These are phyloP conservation scores for Pseudogymnoascus sp. DNA, from an alignment of 2,329 filamentous ascomycete species.

Conservation along the genomic window DNA sequence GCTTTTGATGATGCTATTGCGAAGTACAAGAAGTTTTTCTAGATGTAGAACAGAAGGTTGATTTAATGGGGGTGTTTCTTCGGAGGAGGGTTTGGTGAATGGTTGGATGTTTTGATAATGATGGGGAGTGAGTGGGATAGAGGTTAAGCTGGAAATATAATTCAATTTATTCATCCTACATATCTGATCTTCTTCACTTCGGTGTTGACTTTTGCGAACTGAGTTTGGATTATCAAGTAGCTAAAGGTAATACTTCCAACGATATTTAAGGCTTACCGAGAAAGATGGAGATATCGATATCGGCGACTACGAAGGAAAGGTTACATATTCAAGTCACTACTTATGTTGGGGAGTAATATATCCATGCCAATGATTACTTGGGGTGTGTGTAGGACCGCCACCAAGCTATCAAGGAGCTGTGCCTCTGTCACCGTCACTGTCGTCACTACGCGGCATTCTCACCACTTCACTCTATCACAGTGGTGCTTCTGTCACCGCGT, in stretches of 20 bases:
- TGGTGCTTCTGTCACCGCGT: not conserved
- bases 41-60: not conserved
- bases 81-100: not conserved
- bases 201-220: not conserved
- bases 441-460: not conserved
- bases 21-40: constrained; percentile 11
- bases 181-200: not conserved
- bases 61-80: not conserved
- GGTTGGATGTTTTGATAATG: not conserved
- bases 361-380: too few species aligned
- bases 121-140: not conserved
- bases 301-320: too few species aligned
- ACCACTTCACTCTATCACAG: not conserved
- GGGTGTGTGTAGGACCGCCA: too few species aligned
- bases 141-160: not conserved
- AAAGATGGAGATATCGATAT: too few species aligned
- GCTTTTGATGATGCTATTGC: constrained; percentile 15
- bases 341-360: too few species aligned
- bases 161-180: not conserved
- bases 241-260: too few species aligned
- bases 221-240: not conserved
- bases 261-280: too few species aligned
- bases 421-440: too few species aligned
- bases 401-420: too few species aligned
- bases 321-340: too few species aligned